Evolutionary conservation across 192 early-diverging fungal species (phyloP).

Genomic region (Gonapodya prolifera): DNA sequence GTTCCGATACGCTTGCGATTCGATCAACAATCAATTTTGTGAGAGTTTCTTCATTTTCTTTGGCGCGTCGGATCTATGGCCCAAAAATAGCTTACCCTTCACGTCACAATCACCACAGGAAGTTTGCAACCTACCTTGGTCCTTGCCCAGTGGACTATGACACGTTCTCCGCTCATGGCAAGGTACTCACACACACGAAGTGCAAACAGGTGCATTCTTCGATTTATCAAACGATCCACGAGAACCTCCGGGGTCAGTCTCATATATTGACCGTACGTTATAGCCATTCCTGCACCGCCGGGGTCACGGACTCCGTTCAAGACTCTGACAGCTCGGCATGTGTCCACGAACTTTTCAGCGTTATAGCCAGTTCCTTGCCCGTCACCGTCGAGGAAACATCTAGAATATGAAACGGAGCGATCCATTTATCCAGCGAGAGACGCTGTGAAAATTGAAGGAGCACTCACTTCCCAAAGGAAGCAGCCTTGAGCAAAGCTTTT

Average conservation of each 20-base stretch:
- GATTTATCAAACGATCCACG: slow-evolving; percentile 67
- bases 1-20: slow-evolving; percentile 25
- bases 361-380: slow-evolving; percentile 39
- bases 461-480: not conserved
- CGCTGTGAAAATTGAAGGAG: not conserved
- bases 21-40: slow-evolving; percentile 68
- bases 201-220: slow-evolving; percentile 77
- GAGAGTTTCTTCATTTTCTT: slow-evolving; percentile 78
- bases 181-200: slow-evolving; percentile 73
- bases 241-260: slow-evolving; percentile 68
- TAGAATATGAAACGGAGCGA: slow-evolving; percentile 18
- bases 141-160: slow-evolving; percentile 94
- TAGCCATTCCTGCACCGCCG: slow-evolving; percentile 71
- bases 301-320: slow-evolving; percentile 77
- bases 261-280: slow-evolving; percentile 67
- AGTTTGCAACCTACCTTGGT: slow-evolving; percentile 47
- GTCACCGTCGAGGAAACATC: slow-evolving; percentile 60
- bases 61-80: slow-evolving; percentile 57
- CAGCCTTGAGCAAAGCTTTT: slow-evolving; percentile 53
- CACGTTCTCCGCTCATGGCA: slow-evolving; percentile 59
- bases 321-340: slow-evolving; percentile 73
- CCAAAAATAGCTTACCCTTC: no score
- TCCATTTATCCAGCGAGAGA: not conserved
- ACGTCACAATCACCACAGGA: slow-evolving; percentile 10
- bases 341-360: slow-evolving; percentile 72